Percentiles rank a stretch among this genome's conserved stretches.
Evolutionary conservation across 2,329 filamentous ascomycete genomes (phyloP).

Genomic region (Ceratocystis harringtonii): DNA sequence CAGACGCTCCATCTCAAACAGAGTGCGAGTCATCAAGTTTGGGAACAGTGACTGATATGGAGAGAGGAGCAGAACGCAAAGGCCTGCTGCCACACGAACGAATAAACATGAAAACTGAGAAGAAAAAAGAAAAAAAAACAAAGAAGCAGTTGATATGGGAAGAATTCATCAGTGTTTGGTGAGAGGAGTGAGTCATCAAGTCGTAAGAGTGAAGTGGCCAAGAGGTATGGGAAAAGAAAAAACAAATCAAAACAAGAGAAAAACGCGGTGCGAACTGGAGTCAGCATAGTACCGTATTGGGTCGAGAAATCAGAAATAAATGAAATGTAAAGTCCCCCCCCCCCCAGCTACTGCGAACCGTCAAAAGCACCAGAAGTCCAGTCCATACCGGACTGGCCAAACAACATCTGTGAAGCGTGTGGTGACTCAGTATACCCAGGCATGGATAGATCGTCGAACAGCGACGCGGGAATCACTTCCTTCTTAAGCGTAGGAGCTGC

Average conservation of each 20-base stretch:
- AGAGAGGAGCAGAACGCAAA: background rate
- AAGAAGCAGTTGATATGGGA: background rate
- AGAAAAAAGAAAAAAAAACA: background rate
- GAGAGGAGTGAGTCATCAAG: background rate
- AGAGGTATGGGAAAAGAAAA: background rate
- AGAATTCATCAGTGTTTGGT: background rate
- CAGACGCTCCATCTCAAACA: background rate
- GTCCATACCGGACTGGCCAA: conserved; percentile 26
- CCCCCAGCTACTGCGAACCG: conserved; percentile 21
- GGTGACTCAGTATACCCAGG: conserved; percentile 38
- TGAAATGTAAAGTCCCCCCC: background rate
- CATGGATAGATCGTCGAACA: conserved; percentile 39
- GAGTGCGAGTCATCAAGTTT: background rate
- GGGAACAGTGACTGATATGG: conserved; percentile 7
- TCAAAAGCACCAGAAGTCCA: conserved; percentile 28
- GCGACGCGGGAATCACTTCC: conserved; percentile 28
- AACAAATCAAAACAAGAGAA: too few relatives aligned
- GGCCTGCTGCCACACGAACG: background rate
- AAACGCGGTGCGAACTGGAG: background rate
- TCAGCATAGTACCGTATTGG: background rate
- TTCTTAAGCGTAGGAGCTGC: conserved; percentile 22
- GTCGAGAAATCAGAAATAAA: background rate
- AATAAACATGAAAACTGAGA: conserved; percentile 5
- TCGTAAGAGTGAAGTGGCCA: background rate
- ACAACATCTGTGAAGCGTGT: conserved; percentile 33